Base-by-base conservation (phyloP, 148 eudicot species). In the Fagopyrum tataricum region DNA sequence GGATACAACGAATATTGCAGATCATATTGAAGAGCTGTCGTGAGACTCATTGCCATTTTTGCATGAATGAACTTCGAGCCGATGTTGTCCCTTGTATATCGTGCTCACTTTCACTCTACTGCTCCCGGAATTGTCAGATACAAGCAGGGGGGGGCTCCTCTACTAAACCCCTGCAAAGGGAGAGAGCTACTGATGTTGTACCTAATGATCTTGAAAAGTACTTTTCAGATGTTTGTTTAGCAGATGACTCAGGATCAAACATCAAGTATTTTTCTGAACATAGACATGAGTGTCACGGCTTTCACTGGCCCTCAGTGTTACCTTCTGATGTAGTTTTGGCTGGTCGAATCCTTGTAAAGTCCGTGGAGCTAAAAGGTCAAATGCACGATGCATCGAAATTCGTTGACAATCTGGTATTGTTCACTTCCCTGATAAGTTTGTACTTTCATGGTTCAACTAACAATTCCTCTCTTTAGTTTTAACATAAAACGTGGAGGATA, bases 21-120 rank as follows among this genome's bases (percentile, higher is more conserved):
- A 85, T 90, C 72, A 87, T 91, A 74, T 76, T 86, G 83, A 95
- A 91, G 91, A 78, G 78, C 58, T 86, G 81, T 73, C 93, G 97
- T 74, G 97, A 88, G 21, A 91, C 91, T 49, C 96, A 95, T 81
- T 95, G 98, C 82, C 96, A 92, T 80, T 88, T 85, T 79, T 95
- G 98, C 86, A 85, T 91, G 71, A 87, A 84, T 81, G 87, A 90
- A 76, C 87, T 91, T 51, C 97, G 93, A 67, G 83, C 76, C 15
- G 97, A 95, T 79, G 75, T 78, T 43, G 86, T 91, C 74, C 92
- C 93, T n/a, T 95, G 98, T 84, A 20, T 82, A 15, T 85, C 86
- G 23, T 95, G 98, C 83, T 82, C 90, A 72, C 83, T 84, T 61
- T 85, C 98, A 56, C 78, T 91, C 52, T 95, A 91, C 81, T 95